Percentiles rank a stretch among this genome's conserved stretches.
Conservation (phyloP, 2,329 filamentous ascomycete genomes). For the Aspergillus sp. region DNA sequence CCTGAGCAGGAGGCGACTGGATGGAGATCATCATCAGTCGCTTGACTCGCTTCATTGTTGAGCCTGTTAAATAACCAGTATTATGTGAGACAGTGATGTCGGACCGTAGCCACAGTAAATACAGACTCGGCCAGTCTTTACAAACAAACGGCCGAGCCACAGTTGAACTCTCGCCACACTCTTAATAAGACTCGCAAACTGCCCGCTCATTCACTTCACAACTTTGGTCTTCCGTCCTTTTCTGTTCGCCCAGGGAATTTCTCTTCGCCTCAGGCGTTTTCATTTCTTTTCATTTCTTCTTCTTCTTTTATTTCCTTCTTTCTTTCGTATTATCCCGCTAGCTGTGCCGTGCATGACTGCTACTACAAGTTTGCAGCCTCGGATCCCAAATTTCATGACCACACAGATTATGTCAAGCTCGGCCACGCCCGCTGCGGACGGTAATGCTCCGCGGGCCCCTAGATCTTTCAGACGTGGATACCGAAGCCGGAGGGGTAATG, state of each 20-base stretch:
- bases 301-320: neutral
- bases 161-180: slow-evolving; percentile 7
- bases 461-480: slow-evolving; percentile 26
- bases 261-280: slow-evolving; percentile 1
- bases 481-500: slow-evolving; percentile 25
- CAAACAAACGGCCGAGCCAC: slow-evolving; percentile 5
- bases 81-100: neutral
- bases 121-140: neutral
- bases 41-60: neutral
- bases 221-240: slow-evolving; percentile 4
- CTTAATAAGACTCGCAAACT: slow-evolving; percentile 2
- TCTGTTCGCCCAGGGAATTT: neutral
- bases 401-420: slow-evolving; percentile 19
- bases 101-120: neutral
- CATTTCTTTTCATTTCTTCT: neutral
- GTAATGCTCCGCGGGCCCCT: slow-evolving; percentile 18
- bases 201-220: neutral
- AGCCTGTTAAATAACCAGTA: neutral
- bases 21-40: neutral
- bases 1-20: neutral
- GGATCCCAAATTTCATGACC: neutral
- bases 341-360: neutral
- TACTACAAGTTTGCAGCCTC: slow-evolving; percentile 8
- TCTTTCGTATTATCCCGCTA: neutral
- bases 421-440: slow-evolving; percentile 10